Evolutionary conservation across 805 yeast species (phyloP).

Genomic region (Metschnikowia koreensis): DNA sequence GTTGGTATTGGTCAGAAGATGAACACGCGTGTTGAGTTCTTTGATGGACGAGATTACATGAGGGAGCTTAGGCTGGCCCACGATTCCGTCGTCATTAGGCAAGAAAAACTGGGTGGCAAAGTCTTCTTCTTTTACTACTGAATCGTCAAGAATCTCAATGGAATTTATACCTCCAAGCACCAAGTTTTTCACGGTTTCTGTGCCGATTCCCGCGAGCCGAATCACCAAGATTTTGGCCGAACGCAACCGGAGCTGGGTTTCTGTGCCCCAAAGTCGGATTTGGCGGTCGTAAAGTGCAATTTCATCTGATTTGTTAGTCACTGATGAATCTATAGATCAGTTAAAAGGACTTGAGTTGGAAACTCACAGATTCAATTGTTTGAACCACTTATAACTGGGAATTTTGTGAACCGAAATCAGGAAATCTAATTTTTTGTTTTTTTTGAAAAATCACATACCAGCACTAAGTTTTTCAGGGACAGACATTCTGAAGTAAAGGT

Average conservation of each 20-base stretch:
- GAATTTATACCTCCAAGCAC: slow-evolving; percentile 87
- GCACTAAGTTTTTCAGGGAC: slow-evolving; percentile 18
- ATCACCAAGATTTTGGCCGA: slow-evolving; percentile 69
- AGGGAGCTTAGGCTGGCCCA: slow-evolving; percentile 57
- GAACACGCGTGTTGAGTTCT: slow-evolving; percentile 80
- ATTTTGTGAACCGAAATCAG: too few species aligned
- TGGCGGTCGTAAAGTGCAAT: slow-evolving; percentile 92
- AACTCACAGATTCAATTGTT: too few species aligned
- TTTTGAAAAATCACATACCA: slow-evolving; percentile 16
- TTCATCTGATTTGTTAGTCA: slow-evolving; percentile 50
- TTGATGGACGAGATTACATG: slow-evolving; percentile 55
- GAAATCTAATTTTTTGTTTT: neutral
- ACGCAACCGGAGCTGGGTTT: slow-evolving; percentile 77
- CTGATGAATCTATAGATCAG: neutral
- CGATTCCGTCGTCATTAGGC: slow-evolving; percentile 46
- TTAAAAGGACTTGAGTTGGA: too few species aligned
- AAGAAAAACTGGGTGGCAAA: slow-evolving; percentile 75
- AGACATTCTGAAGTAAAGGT: neutral
- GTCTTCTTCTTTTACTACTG: slow-evolving; percentile 57
- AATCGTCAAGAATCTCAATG: slow-evolving; percentile 64
- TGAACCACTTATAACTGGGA: too few species aligned
- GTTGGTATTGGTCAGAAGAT: slow-evolving; percentile 44
- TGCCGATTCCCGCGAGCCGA: slow-evolving; percentile 73
- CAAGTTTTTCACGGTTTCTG: slow-evolving; percentile 79
- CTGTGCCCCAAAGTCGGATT: slow-evolving; percentile 93